phyloP scores from a whole-genome alignment of 2,329 filamentous ascomycete genomes.

The Aspergillus calidoustus region DNA sequence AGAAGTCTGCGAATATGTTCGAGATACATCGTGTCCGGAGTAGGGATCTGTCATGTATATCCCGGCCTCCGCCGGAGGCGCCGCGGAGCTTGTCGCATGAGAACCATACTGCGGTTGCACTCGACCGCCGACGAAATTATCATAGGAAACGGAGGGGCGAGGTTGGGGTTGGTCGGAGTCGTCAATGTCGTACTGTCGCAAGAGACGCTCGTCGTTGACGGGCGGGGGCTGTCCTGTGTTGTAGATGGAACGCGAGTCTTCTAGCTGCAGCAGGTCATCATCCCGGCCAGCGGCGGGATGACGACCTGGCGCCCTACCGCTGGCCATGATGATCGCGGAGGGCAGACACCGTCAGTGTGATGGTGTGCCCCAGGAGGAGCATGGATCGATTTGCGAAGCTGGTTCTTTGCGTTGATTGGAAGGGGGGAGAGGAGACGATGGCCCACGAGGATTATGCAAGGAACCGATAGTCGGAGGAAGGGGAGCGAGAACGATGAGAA shows the following conservation, averaged over 20 bases:
- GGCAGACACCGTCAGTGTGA: conserved; percentile 41
- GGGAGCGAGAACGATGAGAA: neutral
- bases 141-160: conserved; percentile 89
- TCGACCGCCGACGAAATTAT: conserved; percentile 82
- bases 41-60: conserved; percentile 45
- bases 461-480: neutral
- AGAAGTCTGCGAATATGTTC: conserved; percentile 73
- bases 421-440: conserved; percentile 2
- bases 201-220: conserved; percentile 79
- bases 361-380: conserved; percentile 43
- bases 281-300: conserved; percentile 50
- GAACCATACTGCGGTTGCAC: conserved; percentile 55
- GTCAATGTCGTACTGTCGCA: conserved; percentile 75
- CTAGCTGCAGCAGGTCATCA: conserved; percentile 49
- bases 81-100: conserved; percentile 47
- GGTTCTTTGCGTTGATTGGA: conserved; percentile 6
- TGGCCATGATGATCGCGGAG: conserved; percentile 48
- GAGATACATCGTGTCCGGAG: conserved; percentile 41
- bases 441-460: conserved; percentile 17
- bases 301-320: conserved; percentile 59
- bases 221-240: conserved; percentile 75
- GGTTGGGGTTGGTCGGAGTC: conserved; percentile 65
- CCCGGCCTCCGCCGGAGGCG: conserved; percentile 36
- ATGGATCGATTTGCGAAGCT: conserved; percentile 36
- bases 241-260: conserved; percentile 59